Percentiles rank a stretch among this genome's conserved stretches.
Conservation (phyloP, 2,329 filamentous ascomycete species). For the Fusarium staphyleae region DNA sequence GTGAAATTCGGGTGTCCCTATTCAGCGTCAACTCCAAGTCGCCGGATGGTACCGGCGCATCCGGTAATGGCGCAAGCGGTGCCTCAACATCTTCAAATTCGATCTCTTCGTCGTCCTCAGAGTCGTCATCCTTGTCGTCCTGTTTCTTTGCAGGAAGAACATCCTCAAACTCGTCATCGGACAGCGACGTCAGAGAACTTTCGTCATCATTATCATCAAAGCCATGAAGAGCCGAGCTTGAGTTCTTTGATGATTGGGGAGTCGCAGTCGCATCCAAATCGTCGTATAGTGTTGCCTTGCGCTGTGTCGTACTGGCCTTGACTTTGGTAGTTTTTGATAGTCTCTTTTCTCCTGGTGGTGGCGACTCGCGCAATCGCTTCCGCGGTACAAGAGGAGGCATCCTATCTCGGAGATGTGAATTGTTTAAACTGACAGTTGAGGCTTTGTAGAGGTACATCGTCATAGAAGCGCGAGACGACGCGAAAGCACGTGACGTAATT, state of each 20-base stretch:
- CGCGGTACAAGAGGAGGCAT: conserved; percentile 75
- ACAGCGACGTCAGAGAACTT: conserved; percentile 61
- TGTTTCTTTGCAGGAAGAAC: conserved; percentile 49
- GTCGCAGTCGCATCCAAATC: conserved; percentile 62
- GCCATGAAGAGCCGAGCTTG: conserved; percentile 52
- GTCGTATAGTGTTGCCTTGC: conserved; percentile 67
- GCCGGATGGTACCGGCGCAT: conserved; percentile 61
- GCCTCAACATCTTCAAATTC: conserved; percentile 70
- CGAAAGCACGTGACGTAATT: conserved; percentile 31
- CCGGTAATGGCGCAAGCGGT: conserved; percentile 60
- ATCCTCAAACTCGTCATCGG: conserved; percentile 63
- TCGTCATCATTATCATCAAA: conserved; percentile 53
- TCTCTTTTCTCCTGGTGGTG: conserved; percentile 42
- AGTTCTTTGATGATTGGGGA: conserved; percentile 52
- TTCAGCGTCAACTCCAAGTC: conserved; percentile 78
- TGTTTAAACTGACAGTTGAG: conserved; percentile 14
- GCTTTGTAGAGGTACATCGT: neutral
- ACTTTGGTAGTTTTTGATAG: conserved; percentile 39
- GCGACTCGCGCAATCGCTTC: conserved; percentile 66
- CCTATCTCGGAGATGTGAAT: conserved; percentile 15
- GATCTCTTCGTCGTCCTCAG: conserved; percentile 53
- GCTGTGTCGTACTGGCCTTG: conserved; percentile 37
- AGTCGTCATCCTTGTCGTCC: conserved; percentile 46
- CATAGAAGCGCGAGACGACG: conserved; percentile 23
- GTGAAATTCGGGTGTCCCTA: conserved; percentile 63